A percentile compares a stretch with the other conserved stretches of the same genome.
phyloP scores from a whole-genome alignment of 805 yeast genomes.

The Wickerhamomyces xylosicus region DNA sequence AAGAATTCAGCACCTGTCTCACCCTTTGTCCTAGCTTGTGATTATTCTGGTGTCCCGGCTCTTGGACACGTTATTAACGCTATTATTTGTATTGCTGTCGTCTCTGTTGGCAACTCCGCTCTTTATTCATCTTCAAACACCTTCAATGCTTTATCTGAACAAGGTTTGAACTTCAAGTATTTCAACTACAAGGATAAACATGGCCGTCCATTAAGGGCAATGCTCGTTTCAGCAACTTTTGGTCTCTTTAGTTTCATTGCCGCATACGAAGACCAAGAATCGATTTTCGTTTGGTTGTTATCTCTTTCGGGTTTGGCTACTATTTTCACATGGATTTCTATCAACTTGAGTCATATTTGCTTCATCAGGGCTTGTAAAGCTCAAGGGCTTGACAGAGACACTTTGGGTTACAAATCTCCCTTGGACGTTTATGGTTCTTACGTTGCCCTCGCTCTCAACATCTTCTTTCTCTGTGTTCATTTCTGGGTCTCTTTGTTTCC shows the following conservation, averaged over 20 bases:
- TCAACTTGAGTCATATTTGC: constrained; percentile 44
- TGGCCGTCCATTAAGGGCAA: constrained; percentile 51
- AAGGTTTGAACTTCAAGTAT: constrained; percentile 48
- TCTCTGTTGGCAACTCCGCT: constrained; percentile 49
- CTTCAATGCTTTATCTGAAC: constrained; percentile 42
- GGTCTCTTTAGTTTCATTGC: constrained; percentile 59
- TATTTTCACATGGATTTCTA: constrained; percentile 51
- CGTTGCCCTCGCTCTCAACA: constrained; percentile 36
- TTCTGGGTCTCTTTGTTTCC: constrained; percentile 61
- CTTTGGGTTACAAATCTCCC: constrained; percentile 40
- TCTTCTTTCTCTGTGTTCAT: constrained; percentile 42
- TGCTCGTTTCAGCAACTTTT: constrained; percentile 36
- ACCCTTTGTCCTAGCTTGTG: constrained; percentile 56
- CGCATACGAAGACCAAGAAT: constrained; percentile 43
- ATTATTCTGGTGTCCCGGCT: constrained; percentile 42
- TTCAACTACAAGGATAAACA: constrained; percentile 42
- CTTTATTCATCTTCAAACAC: constrained; percentile 40
- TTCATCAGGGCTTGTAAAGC: constrained; percentile 47
- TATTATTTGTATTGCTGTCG: constrained; percentile 51
- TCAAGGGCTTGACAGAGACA: constrained; percentile 37
- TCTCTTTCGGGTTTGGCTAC: constrained; percentile 54
- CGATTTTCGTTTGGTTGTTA: constrained; percentile 53
- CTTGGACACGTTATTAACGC: constrained; percentile 58
- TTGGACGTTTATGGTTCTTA: constrained; percentile 42
- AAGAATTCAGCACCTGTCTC: constrained; percentile 40